Conservation (phyloP, 148 eudicot genomes). For the Fagopyrum homotropicum region DNA sequence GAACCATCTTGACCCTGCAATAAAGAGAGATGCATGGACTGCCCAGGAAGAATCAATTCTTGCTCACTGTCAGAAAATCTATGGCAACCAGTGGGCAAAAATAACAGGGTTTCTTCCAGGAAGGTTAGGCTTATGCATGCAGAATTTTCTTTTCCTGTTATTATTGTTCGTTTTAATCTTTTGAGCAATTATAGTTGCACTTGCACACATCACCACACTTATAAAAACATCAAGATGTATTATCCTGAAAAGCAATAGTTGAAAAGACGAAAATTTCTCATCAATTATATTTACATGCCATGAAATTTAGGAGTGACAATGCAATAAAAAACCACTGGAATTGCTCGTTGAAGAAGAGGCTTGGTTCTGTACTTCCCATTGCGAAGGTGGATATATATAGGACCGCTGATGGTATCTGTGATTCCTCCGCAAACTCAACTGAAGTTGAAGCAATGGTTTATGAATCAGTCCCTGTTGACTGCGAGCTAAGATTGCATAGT, state of each 20-base stretch:
- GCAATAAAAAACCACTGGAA: slow-evolving; percentile 95
- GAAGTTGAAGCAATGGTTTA: slow-evolving; percentile 5
- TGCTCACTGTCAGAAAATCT: slow-evolving; percentile 45
- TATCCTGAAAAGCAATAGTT: too few relatives aligned
- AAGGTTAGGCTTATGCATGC: slow-evolving; percentile 43
- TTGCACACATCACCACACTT: too few relatives aligned
- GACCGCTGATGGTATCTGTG: slow-evolving; percentile 11
- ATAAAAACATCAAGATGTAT: too few relatives aligned
- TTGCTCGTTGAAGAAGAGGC: slow-evolving; percentile 57
- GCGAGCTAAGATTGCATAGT: not conserved
- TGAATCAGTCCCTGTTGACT: not conserved
- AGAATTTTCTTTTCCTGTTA: too few relatives aligned
- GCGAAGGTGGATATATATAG: slow-evolving; percentile 18
- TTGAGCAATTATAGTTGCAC: too few relatives aligned
- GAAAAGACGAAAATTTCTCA: too few relatives aligned
- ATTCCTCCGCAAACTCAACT: slow-evolving; percentile 13
- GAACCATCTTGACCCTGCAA: slow-evolving; percentile 78
- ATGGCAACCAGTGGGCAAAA: slow-evolving; percentile 90
- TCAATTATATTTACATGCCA: not conserved
- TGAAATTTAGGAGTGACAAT: slow-evolving; percentile 63
- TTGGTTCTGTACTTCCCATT: slow-evolving; percentile 31
- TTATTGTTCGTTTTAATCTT: too few relatives aligned
- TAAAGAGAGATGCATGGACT: slow-evolving; percentile 81
- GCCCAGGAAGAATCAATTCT: slow-evolving; percentile 62
- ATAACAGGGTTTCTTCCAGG: slow-evolving; percentile 81